Evolutionary conservation across 768 basidiomycete genomes (phyloP), one percentile per base, ranked within the genome.

Genomic region (Polyporus arcularius): DNA sequence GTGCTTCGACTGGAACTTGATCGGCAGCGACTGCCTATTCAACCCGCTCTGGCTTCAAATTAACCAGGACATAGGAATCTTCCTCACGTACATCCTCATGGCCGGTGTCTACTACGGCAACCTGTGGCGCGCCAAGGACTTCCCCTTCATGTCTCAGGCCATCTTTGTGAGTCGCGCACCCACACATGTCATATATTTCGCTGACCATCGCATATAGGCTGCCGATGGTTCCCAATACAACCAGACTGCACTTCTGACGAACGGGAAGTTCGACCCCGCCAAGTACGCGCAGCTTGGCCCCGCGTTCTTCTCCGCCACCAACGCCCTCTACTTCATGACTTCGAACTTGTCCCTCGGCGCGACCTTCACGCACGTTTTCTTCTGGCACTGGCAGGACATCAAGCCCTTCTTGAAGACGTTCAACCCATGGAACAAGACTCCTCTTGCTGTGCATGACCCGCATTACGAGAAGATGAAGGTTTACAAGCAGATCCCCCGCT

Each of bases 1-100:
- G 42, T 85, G 77, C 62, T 72, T 88, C 14, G 86, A 88, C 66
- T 88, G 86, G 85, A 83, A 85, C 65, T 79, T 82, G 59, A 78
- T 84, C 60, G 81, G 78, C 40, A 75, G 78, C 52, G 76, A 76
- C 31, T 80, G 79, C 42, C 68, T 79, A 38, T 73, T 67, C 68
- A 63, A 53, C 53, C 72, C 72, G 15, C 55, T 73, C 53, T 70
- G 68, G 69, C 63, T 70, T 47, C 56, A 60, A 47, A 62, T 68
- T 58, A 67, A 67, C 62, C 60, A 70, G 55, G 63, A 62, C 18
- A 65, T 53, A 40, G 61, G 68, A 16, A 70, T 78, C 48, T 74
- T 69, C 68, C 66, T 73, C 60, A 65, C 74, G n/a, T 71, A 70
- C 57, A 70, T 70, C 57, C 66, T 73, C 39, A 70, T 70, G 70